These are phyloP conservation scores for Sonneratia caseolaris DNA, from an alignment of 345 rosid species.

Conservation along the genomic window DNA sequence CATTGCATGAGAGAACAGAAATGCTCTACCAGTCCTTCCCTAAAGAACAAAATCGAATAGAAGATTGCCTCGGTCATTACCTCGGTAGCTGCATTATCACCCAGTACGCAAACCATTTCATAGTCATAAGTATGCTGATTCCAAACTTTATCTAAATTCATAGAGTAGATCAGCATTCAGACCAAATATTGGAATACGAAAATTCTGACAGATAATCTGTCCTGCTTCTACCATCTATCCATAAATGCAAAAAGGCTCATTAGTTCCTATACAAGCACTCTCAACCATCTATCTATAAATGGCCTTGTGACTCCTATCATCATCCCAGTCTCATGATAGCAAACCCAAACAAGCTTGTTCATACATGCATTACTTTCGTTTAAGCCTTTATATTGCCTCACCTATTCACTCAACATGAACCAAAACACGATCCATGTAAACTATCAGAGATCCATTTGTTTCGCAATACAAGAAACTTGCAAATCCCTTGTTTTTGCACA, in stretches of 20 bases:
- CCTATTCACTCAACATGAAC: neutral
- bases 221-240: neutral
- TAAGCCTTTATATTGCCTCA: neutral
- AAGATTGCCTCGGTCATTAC: neutral
- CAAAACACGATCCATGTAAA: neutral
- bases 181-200: neutral
- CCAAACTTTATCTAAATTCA: neutral
- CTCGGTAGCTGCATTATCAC: no score
- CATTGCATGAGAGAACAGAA: constrained; percentile 63
- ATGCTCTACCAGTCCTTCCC: constrained; percentile 72
- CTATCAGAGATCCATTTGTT: neutral
- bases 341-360: neutral
- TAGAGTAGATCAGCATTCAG: no score
- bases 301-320: neutral
- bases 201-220: neutral
- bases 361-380: neutral
- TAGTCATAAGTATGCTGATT: neutral
- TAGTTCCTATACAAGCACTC: no score
- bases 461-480: neutral
- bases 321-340: neutral
- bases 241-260: neutral
- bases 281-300: no score
- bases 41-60: constrained; percentile 6
- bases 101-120: no score
- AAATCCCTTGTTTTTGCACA: neutral